Evolutionary conservation across 331 rosid genomes (phyloP).

Genomic region (Spiraea crenata): DNA sequence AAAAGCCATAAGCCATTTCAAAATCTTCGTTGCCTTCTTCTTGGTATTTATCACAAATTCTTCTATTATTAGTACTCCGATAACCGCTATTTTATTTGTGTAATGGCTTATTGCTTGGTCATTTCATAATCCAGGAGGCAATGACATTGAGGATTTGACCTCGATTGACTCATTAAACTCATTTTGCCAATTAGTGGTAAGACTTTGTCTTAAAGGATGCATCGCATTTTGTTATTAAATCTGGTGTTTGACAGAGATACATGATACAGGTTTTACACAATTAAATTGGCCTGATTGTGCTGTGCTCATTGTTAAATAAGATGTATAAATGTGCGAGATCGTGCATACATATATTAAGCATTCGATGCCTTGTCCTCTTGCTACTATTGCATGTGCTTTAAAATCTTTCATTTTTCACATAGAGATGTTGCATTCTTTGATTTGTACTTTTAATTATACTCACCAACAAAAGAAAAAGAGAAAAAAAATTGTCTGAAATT

Average conservation of each 20-base stretch:
- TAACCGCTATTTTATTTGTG: constrained; percentile 22
- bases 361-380: neutral
- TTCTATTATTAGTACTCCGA: neutral
- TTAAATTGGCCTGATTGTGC: constrained; percentile 10
- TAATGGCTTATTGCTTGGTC: constrained; percentile 19
- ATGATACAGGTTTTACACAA: constrained; percentile 7
- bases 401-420: neutral
- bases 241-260: constrained; percentile 18
- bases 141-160: constrained; percentile 65
- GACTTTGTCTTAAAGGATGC: constrained; percentile 29
- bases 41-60: constrained; percentile 53
- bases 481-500: neutral
- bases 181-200: constrained; percentile 81
- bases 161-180: constrained; percentile 71
- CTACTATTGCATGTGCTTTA: neutral
- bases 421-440: neutral
- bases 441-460: neutral
- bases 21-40: constrained; percentile 73
- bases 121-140: constrained; percentile 56
- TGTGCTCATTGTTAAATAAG: constrained; percentile 12
- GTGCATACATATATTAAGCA: neutral
- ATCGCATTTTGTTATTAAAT: constrained; percentile 5
- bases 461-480: neutral
- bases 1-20: constrained; percentile 52
- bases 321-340: constrained; percentile 11